A percentile compares a stretch with the other conserved stretches of the same genome.
Conservation (phyloP, 805 yeast genomes). For the Scheffersomyces lignosus region DNA sequence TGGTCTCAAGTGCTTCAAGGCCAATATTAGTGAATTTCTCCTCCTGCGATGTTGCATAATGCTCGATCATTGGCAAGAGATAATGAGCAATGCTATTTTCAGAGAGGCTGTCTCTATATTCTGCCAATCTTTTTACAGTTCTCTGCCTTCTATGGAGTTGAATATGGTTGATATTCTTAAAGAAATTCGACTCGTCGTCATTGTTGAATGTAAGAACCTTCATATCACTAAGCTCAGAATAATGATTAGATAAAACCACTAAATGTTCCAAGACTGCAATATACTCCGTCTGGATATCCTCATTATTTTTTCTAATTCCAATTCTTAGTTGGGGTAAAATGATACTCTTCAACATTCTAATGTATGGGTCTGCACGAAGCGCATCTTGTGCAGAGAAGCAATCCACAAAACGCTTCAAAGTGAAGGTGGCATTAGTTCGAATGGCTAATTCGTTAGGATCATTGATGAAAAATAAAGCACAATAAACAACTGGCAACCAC, state of each 20-base stretch:
- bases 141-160: conserved; percentile 85
- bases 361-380: conserved; percentile 26
- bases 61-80: conserved; percentile 82
- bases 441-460: conserved; percentile 80
- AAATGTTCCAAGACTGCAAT: conserved; percentile 64
- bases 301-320: conserved; percentile 63
- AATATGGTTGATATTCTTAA: conserved; percentile 73
- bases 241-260: conserved; percentile 47
- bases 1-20: conserved; percentile 63
- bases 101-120: conserved; percentile 45
- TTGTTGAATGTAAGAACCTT: conserved; percentile 51
- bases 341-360: conserved; percentile 47
- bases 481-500: conserved; percentile 79
- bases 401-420: conserved; percentile 66
- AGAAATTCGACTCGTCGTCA: conserved; percentile 82
- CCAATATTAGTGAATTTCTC: conserved; percentile 58
- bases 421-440: conserved; percentile 71
- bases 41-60: conserved; percentile 63
- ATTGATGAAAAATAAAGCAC: conserved; percentile 66
- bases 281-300: conserved; percentile 69
- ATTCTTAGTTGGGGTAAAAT: conserved; percentile 64
- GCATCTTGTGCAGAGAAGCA: conserved; percentile 33
- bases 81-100: conserved; percentile 71
- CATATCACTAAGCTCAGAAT: conserved; percentile 64
- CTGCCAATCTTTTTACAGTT: conserved; percentile 68